These are phyloP conservation scores for Lecanicillium sp. DNA, from an alignment of 2,329 filamentous ascomycete species.

Conservation along the genomic window DNA sequence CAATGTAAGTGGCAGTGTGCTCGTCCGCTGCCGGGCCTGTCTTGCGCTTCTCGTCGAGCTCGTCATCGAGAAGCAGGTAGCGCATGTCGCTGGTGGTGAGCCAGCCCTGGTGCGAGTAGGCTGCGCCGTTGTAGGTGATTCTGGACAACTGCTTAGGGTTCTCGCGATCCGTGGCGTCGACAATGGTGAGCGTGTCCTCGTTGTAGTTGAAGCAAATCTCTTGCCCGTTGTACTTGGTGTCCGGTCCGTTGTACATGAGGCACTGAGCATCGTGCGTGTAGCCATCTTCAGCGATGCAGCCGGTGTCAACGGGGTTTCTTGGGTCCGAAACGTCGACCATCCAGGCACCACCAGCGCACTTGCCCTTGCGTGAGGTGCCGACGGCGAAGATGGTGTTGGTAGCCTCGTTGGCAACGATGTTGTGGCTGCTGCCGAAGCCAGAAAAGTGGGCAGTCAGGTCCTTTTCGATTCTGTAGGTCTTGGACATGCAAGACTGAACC, in stretches of 20 bases:
- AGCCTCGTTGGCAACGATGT: constrained; percentile 43
- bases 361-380: constrained; percentile 28
- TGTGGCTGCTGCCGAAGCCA: constrained; percentile 38
- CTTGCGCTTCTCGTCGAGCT: constrained; percentile 38
- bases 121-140: constrained; percentile 40
- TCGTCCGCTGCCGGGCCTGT: constrained; percentile 28
- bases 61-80: constrained; percentile 38
- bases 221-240: constrained; percentile 32
- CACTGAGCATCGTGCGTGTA: constrained; percentile 49
- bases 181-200: constrained; percentile 42
- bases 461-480: constrained; percentile 22
- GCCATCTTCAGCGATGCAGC: constrained; percentile 39
- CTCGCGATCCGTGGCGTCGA: constrained; percentile 43
- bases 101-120: constrained; percentile 50
- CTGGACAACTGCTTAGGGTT: constrained; percentile 38
- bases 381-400: constrained; percentile 35
- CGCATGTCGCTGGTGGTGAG: constrained; percentile 36
- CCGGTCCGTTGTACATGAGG: constrained; percentile 42
- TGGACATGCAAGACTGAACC: constrained; percentile 31
- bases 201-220: constrained; percentile 48
- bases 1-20: constrained; percentile 39
- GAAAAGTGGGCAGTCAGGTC: constrained; percentile 29
- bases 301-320: constrained; percentile 39
- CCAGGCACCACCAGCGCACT: constrained; percentile 41
- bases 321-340: constrained; percentile 48